A percentile compares a stretch with the other conserved stretches of the same genome.
Evolutionary conservation across 805 yeast species (phyloP).

Genomic region (Nakazawaea anatomiae): DNA sequence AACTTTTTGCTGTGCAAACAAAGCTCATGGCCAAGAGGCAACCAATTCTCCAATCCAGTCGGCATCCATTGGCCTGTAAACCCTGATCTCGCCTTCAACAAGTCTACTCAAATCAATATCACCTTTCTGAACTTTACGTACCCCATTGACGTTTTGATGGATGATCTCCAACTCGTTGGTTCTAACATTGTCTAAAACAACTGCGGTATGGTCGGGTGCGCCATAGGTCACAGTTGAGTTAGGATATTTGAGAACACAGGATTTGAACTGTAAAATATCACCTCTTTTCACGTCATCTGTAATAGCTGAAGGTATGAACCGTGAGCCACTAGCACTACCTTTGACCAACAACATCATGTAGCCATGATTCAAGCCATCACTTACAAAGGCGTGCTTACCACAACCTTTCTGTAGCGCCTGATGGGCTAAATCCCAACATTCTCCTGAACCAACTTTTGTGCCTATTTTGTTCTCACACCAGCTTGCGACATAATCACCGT

Average conservation of each 20-base stretch:
- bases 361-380: conserved; percentile 43
- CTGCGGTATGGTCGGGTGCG: conserved; percentile 47
- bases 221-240: conserved; percentile 35
- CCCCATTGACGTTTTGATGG: conserved; percentile 46
- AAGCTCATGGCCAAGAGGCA: conserved; percentile 15
- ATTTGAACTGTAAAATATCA: conserved; percentile 46
- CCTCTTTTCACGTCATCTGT: conserved; percentile 44
- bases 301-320: conserved; percentile 19
- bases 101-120: conserved; percentile 31
- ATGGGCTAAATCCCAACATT: conserved; percentile 57
- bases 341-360: conserved; percentile 1
- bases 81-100: conserved; percentile 35
- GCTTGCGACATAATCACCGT: conserved; percentile 47
- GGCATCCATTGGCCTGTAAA: conserved; percentile 42
- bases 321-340: conserved; percentile 13
- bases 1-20: too few species aligned
- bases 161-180: conserved; percentile 24
- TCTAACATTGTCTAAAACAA: conserved; percentile 27
- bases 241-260: conserved; percentile 32
- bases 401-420: conserved; percentile 49
- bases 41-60: conserved; percentile 34
- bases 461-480: conserved; percentile 49
- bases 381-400: conserved; percentile 52
- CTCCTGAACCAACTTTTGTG: conserved; percentile 46
- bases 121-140: conserved; percentile 32